These are phyloP conservation scores for Fusarium ramigenum DNA, from an alignment of 2,329 filamentous ascomycete genomes.

Conservation along the genomic window DNA sequence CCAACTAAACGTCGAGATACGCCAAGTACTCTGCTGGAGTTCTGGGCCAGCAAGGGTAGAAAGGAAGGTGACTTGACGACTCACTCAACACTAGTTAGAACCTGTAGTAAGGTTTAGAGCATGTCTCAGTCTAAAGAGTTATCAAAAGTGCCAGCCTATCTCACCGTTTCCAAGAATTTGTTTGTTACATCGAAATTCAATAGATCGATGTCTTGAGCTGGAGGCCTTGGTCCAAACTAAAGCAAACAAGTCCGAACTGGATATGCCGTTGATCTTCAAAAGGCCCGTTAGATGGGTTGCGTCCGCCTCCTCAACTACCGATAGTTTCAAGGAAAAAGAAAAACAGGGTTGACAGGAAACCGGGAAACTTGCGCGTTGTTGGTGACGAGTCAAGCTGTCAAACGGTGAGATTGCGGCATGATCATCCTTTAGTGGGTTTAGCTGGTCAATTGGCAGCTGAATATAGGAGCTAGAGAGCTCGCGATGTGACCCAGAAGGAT, in stretches of 20 bases:
- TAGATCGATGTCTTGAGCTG: not conserved
- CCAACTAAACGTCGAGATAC: not conserved
- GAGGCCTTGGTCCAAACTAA: not conserved
- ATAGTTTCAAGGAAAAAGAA: slow-evolving; percentile 7
- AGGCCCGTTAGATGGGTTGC: not conserved
- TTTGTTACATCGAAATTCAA: not conserved
- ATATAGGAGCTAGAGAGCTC: slow-evolving; percentile 9
- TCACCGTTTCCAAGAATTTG: not conserved
- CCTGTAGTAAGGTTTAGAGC: not conserved
- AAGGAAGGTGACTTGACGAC: not conserved
- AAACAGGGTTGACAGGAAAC: slow-evolving; percentile 16
- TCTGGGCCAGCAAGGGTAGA: not conserved
- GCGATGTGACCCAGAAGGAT: slow-evolving; percentile 19
- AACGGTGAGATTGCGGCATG: slow-evolving; percentile 17
- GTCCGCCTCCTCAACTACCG: slow-evolving; percentile 14
- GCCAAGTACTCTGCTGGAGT: not conserved
- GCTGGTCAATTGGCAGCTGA: slow-evolving; percentile 12
- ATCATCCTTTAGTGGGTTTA: slow-evolving; percentile 17
- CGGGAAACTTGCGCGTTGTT: slow-evolving; percentile 1
- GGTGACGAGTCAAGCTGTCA: slow-evolving; percentile 34
- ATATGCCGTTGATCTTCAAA: not conserved
- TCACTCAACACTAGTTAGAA: not conserved
- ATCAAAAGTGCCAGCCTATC: not conserved
- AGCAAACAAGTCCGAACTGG: not conserved
- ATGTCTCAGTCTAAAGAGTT: not conserved